Evolutionary conservation across 345 rosid species (phyloP), one percentile per base, ranked within the genome.

Genomic region (Gossypium stocksii): DNA sequence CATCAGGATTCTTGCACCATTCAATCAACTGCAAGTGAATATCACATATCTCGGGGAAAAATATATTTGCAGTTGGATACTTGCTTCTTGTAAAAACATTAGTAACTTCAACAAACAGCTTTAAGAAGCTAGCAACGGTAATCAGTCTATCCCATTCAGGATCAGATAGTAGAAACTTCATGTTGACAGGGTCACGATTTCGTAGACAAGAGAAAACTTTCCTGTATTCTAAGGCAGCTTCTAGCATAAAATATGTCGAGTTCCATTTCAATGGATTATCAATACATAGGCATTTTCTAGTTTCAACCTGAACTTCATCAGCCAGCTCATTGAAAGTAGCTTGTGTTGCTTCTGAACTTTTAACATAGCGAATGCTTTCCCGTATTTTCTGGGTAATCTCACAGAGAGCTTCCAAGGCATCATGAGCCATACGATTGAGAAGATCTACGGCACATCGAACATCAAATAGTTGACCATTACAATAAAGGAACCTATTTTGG

Each of bases 1-100:
- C 88, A 71, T 93, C 92, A 8, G 91, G 84, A 65, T 81, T 89
- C 83, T 85, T 88, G 79, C 86, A 83, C 94, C 97, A 93, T 53
- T 87, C 89, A 12, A 89, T 87, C 82, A 93, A 81, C 79, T 84
- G 81, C 76, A 89, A 74, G 73, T 90, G 89, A 71, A 88, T 22
- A 70, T 88, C 90, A 53, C 98, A 90, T 6, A 93, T 80, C 84
- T 88, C 87, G 0, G 91, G 85, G 66, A 93, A 93, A 75, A 77
- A 89, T 52, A 85, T 83, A 66, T 87, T 90, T 43, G 98, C 87
- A 20, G 93, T 80, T 13, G 87, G 77, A 78, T 79, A 64, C 79
- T 80, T 84, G 85, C 73, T 83, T 78, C 80, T 80, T 27, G 86
- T 79, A 78, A 88, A 84, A 53, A 80, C 85, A 59, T 79, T 82